Base-by-base conservation (phyloP, 2,329 filamentous ascomycete genomes). In the Meredithiella fracta region DNA sequence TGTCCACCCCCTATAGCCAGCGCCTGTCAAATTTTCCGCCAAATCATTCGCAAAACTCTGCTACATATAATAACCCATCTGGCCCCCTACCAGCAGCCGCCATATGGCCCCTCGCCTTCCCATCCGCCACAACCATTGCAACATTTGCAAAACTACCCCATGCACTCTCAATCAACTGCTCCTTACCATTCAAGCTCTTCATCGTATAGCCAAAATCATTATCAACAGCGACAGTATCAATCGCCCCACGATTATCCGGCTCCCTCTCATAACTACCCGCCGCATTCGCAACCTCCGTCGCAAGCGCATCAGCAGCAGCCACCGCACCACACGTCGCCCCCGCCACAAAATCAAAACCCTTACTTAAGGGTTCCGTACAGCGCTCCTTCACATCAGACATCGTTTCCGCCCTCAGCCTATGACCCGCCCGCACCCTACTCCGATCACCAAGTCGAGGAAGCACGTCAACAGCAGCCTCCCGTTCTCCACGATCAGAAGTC, bases 241-340 rank as follows among this genome's bases (percentile, higher is more conserved):
- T 31, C 49, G 7, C 6, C n/a, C 15, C 49, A 51, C 17, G 47
- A 59, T 3, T 57, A 52, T 34, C 52, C 44, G 11, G 25, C 53
- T 3, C 55, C 47, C 23, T 9, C 26, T 17, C 49, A 51, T 9
- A 49, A 59, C 1, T 57, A 52, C 22, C 52, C 44, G 15, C 37
- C 53, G 4, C 55, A 59, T 15, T 55, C 51, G 1, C 47, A 55
- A 47, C 53, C 54, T 15, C 55, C 37, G 9, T 38, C 54, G 55
- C 55, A 51, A 25, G 38, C 47, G 20, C 53, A 55, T 15, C 52
- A 51, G 11, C 52, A 51, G 11, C 52, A 53, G 15, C 40, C 40
- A 44, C 20, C 15, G 5, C 52, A 57, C 59, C 53, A 61, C 61
- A 51, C 59, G 62, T 56, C 47, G 56, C 29, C 65, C 63, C 57